Evolutionary conservation across 140 eudicot species (phyloP), one percentile per base, ranked within the genome.

Genomic region (Bidens hawaiensis): DNA sequence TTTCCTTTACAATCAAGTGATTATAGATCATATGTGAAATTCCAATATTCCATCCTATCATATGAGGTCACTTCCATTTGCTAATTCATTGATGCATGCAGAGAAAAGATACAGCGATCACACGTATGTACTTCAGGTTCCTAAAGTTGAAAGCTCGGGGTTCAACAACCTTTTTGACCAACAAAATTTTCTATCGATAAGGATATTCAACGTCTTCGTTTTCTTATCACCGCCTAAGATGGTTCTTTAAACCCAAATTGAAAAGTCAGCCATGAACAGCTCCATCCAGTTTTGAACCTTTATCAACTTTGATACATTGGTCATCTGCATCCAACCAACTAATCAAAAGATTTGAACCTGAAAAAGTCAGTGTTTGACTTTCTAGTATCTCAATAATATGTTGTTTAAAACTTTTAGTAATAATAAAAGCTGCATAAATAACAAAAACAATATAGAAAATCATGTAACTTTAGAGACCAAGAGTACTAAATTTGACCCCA

Each of bases 301-400:
- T 18, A 17, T 47, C n/a, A n/a, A n/a, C n/a, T n/a, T n/a, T n/a
- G n/a, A n/a, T n/a, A n/a, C n/a, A n/a, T n/a, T n/a, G n/a, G n/a
- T 8, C 5, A 47, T 2, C 3, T n/a, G 33, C 17, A 24, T 23
- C 33, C 58, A 23, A 51, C 58, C 27, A 13, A 24, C 58, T 51
- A 24, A 13, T 23, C 53, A 48, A 48, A 18, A 19, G 5, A 48
- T 6, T 13, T 52, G 59, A 3, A 4, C 6, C 59, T 13, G 19
- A 24, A 52, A 24, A 52, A 23, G 59, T 52, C 59, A 2, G 13
- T 23, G 59, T 52, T 54, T 54, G 40, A 54, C 60, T 26, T 54
- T 54, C 40, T 27, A 15, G 13, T n/a, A 21, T n/a, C n/a, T n/a
- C 18, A 14, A 52, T 34, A 52, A 38, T 1, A 13, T 13, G 3